These are phyloP conservation scores for Aspergillus melleus DNA, from an alignment of 2,329 filamentous ascomycete genomes.

Conservation along the genomic window DNA sequence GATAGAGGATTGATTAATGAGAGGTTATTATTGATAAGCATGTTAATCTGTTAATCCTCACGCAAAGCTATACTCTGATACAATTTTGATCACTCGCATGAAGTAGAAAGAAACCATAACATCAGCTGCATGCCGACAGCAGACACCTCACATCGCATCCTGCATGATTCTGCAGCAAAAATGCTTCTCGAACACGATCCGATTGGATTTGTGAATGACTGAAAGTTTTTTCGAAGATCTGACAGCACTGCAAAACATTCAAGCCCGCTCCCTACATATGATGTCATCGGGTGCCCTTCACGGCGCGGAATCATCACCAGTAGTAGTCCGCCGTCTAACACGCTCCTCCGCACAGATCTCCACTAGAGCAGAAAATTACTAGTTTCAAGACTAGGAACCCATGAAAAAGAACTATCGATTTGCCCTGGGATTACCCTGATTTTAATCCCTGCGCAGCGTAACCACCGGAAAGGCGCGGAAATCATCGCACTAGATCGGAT, in stretches of 20 bases:
- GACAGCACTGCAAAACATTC: neutral
- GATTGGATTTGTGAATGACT: neutral
- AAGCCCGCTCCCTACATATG: neutral
- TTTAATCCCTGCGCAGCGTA: neutral
- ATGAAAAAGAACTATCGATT: neutral
- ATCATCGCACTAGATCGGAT: slow-evolving; percentile 16
- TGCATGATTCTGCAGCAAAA: neutral
- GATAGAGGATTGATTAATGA: too few species aligned
- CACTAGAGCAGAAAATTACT: too few species aligned
- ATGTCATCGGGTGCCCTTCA: neutral
- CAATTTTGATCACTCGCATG: neutral
- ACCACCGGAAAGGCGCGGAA: slow-evolving; percentile 23
- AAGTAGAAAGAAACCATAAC: neutral
- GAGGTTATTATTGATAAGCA: too few species aligned
- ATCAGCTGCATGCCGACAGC: neutral
- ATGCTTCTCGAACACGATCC: neutral
- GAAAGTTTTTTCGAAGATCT: neutral
- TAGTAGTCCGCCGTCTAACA: too few species aligned
- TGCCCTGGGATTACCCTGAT: neutral
- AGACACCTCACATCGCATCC: neutral
- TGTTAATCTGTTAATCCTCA: too few species aligned
- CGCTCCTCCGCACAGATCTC: neutral
- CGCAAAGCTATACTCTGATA: too few species aligned
- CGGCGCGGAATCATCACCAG: neutral
- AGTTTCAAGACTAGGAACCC: neutral